Evolutionary conservation across 2,329 filamentous ascomycete genomes (phyloP).

Genomic region (Xylariomycetidae sp.): DNA sequence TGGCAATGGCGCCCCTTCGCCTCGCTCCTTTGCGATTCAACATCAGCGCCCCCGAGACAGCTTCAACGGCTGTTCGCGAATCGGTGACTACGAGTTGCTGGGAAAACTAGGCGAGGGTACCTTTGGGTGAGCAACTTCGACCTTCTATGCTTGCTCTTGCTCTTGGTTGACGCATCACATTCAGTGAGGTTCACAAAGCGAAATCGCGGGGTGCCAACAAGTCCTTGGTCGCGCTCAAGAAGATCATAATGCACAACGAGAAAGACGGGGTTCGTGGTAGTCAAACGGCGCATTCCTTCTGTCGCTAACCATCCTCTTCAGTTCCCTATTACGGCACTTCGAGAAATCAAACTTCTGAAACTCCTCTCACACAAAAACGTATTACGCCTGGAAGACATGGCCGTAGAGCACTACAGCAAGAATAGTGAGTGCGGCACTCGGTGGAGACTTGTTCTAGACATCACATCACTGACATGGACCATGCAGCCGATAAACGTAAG

Average conservation of each 20-base stretch:
- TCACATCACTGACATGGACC: no score
- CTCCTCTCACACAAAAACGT: conserved; percentile 89
- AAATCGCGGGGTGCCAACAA: conserved; percentile 69
- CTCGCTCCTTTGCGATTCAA: conserved; percentile 51
- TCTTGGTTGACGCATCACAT: conserved; percentile 26
- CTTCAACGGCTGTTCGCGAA: conserved; percentile 82
- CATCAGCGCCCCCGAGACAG: conserved; percentile 52
- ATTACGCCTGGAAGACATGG: conserved; percentile 88
- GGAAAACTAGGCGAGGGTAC: conserved; percentile 91
- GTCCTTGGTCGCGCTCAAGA: conserved; percentile 85
- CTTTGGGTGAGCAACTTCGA: conserved; percentile 64
- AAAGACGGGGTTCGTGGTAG: conserved; percentile 73
- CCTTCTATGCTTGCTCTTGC: conserved; percentile 12
- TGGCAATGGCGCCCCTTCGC: conserved; percentile 39
- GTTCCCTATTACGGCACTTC: conserved; percentile 96
- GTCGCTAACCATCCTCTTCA: conserved; percentile 29
- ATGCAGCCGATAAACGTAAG: conserved; percentile 68
- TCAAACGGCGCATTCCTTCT: conserved; percentile 1
- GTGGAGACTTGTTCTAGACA: no score
- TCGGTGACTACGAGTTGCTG: conserved; percentile 73
- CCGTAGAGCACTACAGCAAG: conserved; percentile 65
- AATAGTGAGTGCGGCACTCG: conserved; percentile 25
- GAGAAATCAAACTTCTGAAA: conserved; percentile 97
- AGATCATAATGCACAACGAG: conserved; percentile 99
- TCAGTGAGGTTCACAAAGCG: conserved; percentile 82